Evolutionary conservation across 2,329 filamentous ascomycete genomes (phyloP).

Genomic region (Epicoccum nigrum): DNA sequence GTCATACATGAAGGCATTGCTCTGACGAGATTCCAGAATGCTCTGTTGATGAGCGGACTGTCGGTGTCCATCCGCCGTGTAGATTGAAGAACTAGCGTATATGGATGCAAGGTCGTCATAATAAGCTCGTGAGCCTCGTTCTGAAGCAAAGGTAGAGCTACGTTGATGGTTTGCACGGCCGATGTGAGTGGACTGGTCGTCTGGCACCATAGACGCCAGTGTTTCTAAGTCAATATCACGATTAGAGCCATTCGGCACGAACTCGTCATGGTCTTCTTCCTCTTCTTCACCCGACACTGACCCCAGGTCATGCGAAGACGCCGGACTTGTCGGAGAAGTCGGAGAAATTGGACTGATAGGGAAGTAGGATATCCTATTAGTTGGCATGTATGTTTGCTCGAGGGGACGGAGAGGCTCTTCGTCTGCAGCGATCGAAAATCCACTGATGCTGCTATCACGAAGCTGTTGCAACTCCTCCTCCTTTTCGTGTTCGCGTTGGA

Average conservation of each 20-base stretch:
- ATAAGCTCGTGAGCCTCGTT: constrained; percentile 25
- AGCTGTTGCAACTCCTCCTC: constrained; percentile 37
- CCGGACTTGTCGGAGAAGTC: constrained; percentile 22
- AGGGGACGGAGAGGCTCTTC: constrained; percentile 29
- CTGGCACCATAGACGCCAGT: constrained; percentile 39
- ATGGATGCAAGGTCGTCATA: constrained; percentile 41
- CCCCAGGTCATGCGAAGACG: constrained; percentile 8
- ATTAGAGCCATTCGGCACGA: not conserved
- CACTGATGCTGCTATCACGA: constrained; percentile 10
- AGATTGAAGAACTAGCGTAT: constrained; percentile 41
- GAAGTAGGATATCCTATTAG: constrained; percentile 26
- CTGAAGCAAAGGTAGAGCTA: constrained; percentile 17
- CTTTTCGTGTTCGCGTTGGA: constrained; percentile 17
- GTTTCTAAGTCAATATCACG: not conserved
- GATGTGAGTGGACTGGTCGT: constrained; percentile 30
- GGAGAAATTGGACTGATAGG: constrained; percentile 28
- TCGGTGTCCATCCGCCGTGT: constrained; percentile 32
- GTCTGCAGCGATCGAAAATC: constrained; percentile 21
- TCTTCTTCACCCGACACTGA: constrained; percentile 14
- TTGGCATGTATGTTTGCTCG: constrained; percentile 23
- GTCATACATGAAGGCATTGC: constrained; percentile 29
- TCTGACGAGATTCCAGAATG: constrained; percentile 25
- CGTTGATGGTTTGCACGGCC: constrained; percentile 21
- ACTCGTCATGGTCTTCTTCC: constrained; percentile 8
- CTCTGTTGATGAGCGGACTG: constrained; percentile 31